phyloP scores from a whole-genome alignment of 768 basidiomycete genomes.

The Suillus decipiens region DNA sequence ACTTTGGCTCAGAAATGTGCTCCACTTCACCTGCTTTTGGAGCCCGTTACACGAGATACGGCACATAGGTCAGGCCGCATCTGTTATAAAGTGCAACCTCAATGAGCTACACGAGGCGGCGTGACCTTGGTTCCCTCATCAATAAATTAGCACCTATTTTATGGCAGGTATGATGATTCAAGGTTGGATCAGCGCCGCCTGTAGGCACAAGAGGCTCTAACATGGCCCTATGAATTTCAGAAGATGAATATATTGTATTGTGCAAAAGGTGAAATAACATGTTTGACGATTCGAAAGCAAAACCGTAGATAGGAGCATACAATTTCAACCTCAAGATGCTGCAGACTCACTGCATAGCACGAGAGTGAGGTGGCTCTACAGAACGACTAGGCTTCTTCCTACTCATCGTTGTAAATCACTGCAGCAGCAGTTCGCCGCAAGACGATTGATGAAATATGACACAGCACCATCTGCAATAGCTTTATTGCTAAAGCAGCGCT shows the following conservation, averaged over 20 bases:
- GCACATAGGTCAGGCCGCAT: neutral
- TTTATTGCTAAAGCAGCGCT: no score
- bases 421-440: slow-evolving; percentile 27
- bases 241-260: neutral
- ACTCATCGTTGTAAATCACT: slow-evolving; percentile 31
- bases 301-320: neutral
- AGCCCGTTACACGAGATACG: neutral
- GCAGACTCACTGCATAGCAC: neutral
- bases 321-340: slow-evolving; percentile 2
- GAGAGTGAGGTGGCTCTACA: neutral
- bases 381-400: slow-evolving; percentile 5
- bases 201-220: neutral
- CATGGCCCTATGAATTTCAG: neutral
- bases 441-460: no score
- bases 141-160: neutral
- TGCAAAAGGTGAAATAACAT: slow-evolving; percentile 5
- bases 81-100: slow-evolving; percentile 3
- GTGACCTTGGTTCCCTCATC: neutral
- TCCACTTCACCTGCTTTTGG: no score
- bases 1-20: no score
- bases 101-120: slow-evolving; percentile 1
- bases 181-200: neutral
- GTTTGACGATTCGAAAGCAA: neutral
- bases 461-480: no score
- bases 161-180: neutral